Evolutionary conservation across 2,329 filamentous ascomycete genomes (phyloP), one percentile per base, ranked within the genome.

Genomic region (Fusarium palustre): DNA sequence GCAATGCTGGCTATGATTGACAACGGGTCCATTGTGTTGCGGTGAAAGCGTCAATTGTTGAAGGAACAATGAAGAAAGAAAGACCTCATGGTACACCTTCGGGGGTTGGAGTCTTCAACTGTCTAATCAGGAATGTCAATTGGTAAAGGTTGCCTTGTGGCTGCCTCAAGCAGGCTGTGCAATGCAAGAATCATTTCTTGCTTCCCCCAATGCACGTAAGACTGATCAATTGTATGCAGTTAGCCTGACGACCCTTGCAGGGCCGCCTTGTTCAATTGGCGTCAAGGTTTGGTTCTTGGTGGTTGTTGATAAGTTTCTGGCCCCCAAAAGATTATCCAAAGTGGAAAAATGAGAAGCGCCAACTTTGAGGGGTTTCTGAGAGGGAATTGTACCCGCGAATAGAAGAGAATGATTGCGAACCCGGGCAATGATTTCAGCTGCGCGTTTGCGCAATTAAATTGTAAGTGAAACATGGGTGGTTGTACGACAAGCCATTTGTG

Each of bases 1-100:
- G 66, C 66, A 10, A 69, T 61, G 33, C 66, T 53, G 4, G 66
- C 66, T 58, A 59, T 54, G 13, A 69, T 49, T 28, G 66, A 69
- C 1, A 69, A 2, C 30, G 66, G 66, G 11, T 69, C 62, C 66
- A 69, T 64, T n/a, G 16, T 38, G 16, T 12, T n/a, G 16, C 5
- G 22, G 4, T 16, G 11, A 9, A 24, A 30, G 4, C 10, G 4
- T 15, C 16, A 20, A 22, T 9, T 11, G 22, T 2, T 7, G 4
- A 6, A 12, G 22, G n/a, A 42, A 47, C 20, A 43, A 36, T 13
- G 3, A 12, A 47, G 42, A 8, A 8, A 2, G 42, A 12, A 7
- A 3, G 12, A 18, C 7, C 18, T 18, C 24, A 39, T 25, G 18
- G 24, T 46, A 4, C 12, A 15, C 30, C 18, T 41, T 64, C 34